Evolutionary conservation across 2,329 filamentous ascomycete species (phyloP).

Genomic region (Hymenoscyphus salicellus): DNA sequence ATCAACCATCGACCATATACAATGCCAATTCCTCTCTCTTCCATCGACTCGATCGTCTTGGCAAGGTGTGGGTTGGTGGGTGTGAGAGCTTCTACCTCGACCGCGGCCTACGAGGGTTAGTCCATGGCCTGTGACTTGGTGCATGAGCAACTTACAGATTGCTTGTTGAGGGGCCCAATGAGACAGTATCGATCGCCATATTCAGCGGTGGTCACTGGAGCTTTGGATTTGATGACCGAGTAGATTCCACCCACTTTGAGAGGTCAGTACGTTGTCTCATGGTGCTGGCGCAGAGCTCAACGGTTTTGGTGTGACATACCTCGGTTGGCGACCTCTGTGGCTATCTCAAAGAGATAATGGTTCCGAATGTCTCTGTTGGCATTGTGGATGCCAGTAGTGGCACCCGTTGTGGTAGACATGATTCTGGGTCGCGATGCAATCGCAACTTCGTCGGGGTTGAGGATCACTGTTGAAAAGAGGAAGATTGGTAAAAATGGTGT

Average conservation of each 20-base stretch:
- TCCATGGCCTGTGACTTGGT: not conserved
- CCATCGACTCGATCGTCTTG: slow-evolving; percentile 87
- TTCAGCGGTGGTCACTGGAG: slow-evolving; percentile 93
- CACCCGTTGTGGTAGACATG: not conserved
- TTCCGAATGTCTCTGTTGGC: slow-evolving; percentile 72
- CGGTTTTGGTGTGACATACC: slow-evolving; percentile 51
- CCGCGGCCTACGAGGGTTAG: slow-evolving; percentile 66
- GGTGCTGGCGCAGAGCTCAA: not conserved
- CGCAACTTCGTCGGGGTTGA: not conserved
- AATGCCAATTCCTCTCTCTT: slow-evolving; percentile 82
- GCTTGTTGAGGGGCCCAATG: slow-evolving; percentile 88
- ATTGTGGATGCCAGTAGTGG: not conserved
- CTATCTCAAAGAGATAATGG: slow-evolving; percentile 93
- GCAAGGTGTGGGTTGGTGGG: slow-evolving; percentile 77
- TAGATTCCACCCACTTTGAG: slow-evolving; percentile 89
- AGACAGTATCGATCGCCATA: slow-evolving; percentile 97
- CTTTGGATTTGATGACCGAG: slow-evolving; percentile 98
- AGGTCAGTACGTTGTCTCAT: slow-evolving; percentile 16
- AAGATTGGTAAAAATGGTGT: not conserved
- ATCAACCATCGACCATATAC: slow-evolving; percentile 97
- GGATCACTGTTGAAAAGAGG: not conserved
- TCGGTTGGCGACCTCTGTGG: slow-evolving; percentile 95
- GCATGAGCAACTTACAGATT: slow-evolving; percentile 63
- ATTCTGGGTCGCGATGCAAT: not conserved
- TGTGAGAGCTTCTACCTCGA: slow-evolving; percentile 92